Evolutionary conservation across 495 filamentous ascomycete genomes (phyloP).

Genomic region (Lentithecium fluviatile): DNA sequence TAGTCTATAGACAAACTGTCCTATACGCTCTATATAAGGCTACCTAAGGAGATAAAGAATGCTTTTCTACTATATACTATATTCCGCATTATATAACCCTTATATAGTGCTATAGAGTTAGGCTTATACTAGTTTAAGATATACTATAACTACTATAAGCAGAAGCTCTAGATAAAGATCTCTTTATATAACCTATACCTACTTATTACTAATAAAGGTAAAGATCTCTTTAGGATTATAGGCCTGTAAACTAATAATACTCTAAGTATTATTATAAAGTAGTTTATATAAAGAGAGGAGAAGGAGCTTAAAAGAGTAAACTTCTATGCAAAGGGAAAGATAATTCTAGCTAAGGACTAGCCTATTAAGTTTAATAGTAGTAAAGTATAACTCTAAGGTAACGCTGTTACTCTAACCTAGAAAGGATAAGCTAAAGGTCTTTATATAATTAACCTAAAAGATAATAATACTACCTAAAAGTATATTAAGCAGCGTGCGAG

Average conservation of each 20-base stretch:
- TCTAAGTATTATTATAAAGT: neutral
- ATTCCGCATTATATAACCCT: neutral
- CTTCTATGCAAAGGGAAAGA: neutral
- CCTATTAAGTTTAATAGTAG: neutral
- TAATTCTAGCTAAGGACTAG: neutral
- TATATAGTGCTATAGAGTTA: neutral
- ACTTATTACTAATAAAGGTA: neutral
- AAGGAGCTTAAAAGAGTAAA: neutral
- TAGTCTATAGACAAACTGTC: neutral
- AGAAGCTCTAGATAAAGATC: neutral
- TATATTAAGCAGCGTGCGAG: neutral
- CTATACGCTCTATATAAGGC: neutral
- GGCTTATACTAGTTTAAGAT: neutral
- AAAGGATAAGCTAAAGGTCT: neutral
- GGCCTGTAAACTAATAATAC: neutral
- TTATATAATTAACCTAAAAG: neutral
- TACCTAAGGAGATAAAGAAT: neutral
- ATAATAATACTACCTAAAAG: neutral
- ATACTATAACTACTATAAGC: conserved; percentile 4
- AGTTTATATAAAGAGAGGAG: neutral
- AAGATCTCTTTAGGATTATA: neutral
- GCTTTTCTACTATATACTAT: neutral
- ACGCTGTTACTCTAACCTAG: neutral
- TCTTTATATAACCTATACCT: conserved; percentile 2
- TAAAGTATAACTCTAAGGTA: neutral